Evolutionary conservation across 2,329 filamentous ascomycete species (phyloP), one percentile per base, ranked within the genome.

Genomic region (Fusarium lyarnte): DNA sequence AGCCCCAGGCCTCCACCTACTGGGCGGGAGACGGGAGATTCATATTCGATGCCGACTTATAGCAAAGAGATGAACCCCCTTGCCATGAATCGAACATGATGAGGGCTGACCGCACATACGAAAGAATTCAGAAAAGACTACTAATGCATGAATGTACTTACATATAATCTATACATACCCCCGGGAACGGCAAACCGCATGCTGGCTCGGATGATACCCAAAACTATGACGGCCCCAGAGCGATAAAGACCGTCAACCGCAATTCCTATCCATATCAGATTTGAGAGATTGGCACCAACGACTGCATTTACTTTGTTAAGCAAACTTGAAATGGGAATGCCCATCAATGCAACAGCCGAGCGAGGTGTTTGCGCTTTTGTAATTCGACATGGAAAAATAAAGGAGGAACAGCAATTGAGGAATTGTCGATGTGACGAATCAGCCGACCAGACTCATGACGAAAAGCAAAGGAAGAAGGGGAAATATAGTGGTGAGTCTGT

Each of bases 71-170:
- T 87, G 79, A 87, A 89, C 74, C 87, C 87, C 6, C 80, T 89
- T 27, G 85, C 83, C 60, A 88, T 89, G 86, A 89, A 90, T 78
- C 83, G 84, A 75, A 85, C 88, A 82, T 87, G 80, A 82, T 62
- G 23, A 45, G 49, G n/a, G 33, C 8, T 31, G 33, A 36, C 36
- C 14, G 53, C 23, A n/a, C 36, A 27, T 47, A 63, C 57, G 58
- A 65, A 49, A 62, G 21, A 41, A 51, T n/a, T 33, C 46, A 41
- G 43, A 54, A 43, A 45, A 42, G 58, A 52, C 60, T 39, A 58
- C 27, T 66, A 59, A 72, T 61, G 19, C 52, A 66, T 45, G 39
- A 55, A 62, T 29, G 39, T 38, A 63, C 65, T 38, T 55, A 45
- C 45, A 45, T n/a, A 46, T 71, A 73, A 73, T 71, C 38, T 38